Percentiles rank a stretch among this genome's conserved stretches.
Evolutionary conservation across 2,329 filamentous ascomycete genomes (phyloP).

Genomic region (Lecanicillium sp.): DNA sequence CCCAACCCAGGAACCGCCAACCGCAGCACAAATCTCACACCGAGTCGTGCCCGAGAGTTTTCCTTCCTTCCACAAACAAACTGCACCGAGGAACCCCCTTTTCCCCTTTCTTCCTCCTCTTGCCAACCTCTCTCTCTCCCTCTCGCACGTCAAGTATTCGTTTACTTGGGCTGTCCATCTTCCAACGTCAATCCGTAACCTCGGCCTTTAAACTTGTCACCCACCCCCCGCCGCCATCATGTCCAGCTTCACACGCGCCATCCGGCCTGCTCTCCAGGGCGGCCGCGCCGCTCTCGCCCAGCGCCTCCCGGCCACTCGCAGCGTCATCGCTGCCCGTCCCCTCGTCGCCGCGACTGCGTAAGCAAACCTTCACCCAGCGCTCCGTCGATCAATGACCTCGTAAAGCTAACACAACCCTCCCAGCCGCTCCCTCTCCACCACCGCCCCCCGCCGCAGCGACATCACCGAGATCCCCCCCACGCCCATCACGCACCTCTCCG

Average conservation of each 20-base stretch:
- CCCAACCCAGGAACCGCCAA: conserved; percentile 8
- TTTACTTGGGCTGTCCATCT: conserved; percentile 1
- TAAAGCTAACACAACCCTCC: no score
- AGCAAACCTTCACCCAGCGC: no score
- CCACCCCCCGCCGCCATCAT: conserved; percentile 28
- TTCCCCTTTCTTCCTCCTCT: neutral
- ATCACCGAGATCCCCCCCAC: conserved; percentile 78
- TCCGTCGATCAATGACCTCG: no score
- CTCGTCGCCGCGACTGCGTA: conserved; percentile 23
- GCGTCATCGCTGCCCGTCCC: conserved; percentile 20
- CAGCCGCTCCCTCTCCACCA: conserved; percentile 55
- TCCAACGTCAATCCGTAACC: neutral
- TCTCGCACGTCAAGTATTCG: neutral
- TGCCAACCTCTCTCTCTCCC: neutral
- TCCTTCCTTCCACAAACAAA: neutral
- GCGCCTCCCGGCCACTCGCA: conserved; percentile 21
- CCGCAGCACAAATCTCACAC: conserved; percentile 4
- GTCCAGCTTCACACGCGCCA: conserved; percentile 44
- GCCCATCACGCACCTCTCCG: conserved; percentile 87
- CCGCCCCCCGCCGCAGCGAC: conserved; percentile 51
- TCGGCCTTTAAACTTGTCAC: neutral
- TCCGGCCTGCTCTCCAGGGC: conserved; percentile 46
- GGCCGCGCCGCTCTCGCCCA: conserved; percentile 35
- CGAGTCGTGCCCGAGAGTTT: neutral
- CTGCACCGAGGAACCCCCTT: neutral